Evolutionary conservation across 2,329 filamentous ascomycete species (phyloP).

Genomic region (Sporothrix protearum): DNA sequence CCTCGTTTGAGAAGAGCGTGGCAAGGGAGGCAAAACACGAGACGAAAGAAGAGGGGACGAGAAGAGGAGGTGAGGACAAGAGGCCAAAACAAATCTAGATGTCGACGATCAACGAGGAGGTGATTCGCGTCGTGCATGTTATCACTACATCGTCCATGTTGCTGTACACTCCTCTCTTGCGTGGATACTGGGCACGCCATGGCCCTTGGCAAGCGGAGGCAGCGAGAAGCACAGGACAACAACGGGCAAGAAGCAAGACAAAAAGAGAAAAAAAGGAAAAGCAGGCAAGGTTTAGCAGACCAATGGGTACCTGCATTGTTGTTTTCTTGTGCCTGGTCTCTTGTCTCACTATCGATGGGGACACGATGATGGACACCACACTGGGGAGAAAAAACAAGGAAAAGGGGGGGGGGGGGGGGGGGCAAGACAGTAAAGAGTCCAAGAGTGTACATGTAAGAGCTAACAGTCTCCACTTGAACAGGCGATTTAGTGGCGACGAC

Average conservation of each 20-base stretch:
- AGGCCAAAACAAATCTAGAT: neutral
- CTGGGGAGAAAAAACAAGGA: neutral
- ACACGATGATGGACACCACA: neutral
- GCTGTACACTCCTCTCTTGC: neutral
- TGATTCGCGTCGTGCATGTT: constrained; percentile 5
- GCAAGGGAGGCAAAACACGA: constrained; percentile 10
- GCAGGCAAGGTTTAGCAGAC: constrained; percentile 1
- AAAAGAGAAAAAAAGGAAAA: neutral
- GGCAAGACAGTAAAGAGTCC: neutral
- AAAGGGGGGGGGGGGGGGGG: too few species aligned
- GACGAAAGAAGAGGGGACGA: neutral
- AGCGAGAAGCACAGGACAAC: neutral
- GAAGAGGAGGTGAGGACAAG: neutral
- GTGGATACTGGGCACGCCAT: neutral
- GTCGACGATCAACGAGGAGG: neutral
- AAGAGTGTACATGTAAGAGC: neutral
- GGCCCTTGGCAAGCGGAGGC: neutral
- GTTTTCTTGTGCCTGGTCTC: neutral
- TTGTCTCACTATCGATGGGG: neutral
- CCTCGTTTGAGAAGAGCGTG: neutral
- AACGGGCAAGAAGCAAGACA: neutral
- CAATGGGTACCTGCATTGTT: constrained; percentile 13
- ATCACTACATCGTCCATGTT: neutral
- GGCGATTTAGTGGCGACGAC: constrained; percentile 31
- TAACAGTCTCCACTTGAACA: constrained; percentile 14